Evolutionary conservation across 495 filamentous ascomycete species (phyloP), one percentile per base, ranked within the genome.

Genomic region (Talaromyces liani): DNA sequence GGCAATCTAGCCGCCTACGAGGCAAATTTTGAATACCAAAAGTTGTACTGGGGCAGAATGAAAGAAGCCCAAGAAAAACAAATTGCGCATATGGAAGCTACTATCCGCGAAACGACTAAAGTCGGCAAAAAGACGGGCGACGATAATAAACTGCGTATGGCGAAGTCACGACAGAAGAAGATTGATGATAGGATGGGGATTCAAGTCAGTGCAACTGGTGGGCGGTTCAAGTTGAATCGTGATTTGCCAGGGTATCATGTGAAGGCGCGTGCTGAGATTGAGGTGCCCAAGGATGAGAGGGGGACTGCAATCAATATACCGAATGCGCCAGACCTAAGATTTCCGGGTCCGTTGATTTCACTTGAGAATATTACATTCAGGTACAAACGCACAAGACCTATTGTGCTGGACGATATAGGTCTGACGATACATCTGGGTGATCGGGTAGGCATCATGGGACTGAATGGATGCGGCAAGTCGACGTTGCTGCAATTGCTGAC

Each of bases 401-500:
- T 69, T 14, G 72, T 82, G 10, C 71, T 93, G 9, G 75, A 83
- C 33, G 83, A 85, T 39, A 70, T 92, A 16, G 82, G 79, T 58
- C 73, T 95, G 29, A 83, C 85, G 0, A 78, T 93, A 45, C 82
- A 86, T 68, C 79, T 82, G 66, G 87, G 88, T 41, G 87, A 90
- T 63, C 88, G 95, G 66, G 90, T 93, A 24, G 95, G 92, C 54
- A 95, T 99, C 70, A 96, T 99, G 65, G 95, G 95, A 49, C 87
- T 90, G 66, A 99, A 99, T 71, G 95, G 95, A 80, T 93, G 95
- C 14, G 95, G 95, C 75, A 99, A 99, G 77, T 97, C 92, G 20
- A 99, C 95, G 2, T 84, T 99, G 58, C 96, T 99, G 80, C 97
- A 98, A 80, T 80, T 99, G 24, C 80, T 99, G 61, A 99, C 95